Evolutionary conservation across 768 basidiomycete genomes (phyloP).

Genomic region (Thelephora ganbajun): DNA sequence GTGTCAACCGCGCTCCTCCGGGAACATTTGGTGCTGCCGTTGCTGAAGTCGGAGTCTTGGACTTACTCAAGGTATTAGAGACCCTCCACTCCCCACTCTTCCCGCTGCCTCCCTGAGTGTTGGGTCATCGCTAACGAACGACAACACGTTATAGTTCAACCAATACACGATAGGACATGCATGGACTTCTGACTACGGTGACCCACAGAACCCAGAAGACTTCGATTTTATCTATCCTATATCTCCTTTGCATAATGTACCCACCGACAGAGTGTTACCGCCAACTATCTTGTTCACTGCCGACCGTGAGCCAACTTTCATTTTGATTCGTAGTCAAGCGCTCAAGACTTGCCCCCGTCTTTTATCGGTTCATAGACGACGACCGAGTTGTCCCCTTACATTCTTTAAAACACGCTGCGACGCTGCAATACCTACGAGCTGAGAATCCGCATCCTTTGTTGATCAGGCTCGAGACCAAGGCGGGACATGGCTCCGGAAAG

Average conservation of each 20-base stretch:
- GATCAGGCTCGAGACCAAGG: constrained; percentile 65
- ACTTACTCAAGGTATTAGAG: constrained; percentile 51
- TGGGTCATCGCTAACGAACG: background rate
- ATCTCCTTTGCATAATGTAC: constrained; percentile 74
- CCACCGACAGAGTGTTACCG: constrained; percentile 43
- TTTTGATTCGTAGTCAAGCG: no score
- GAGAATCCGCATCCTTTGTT: constrained; percentile 62
- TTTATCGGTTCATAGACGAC: constrained; percentile 38
- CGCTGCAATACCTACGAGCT: constrained; percentile 52
- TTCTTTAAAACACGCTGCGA: constrained; percentile 73
- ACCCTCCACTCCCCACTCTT: background rate
- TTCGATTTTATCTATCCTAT: constrained; percentile 77
- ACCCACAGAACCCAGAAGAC: constrained; percentile 59
- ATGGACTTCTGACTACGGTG: constrained; percentile 72
- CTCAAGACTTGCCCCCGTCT: background rate
- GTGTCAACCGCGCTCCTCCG: constrained; percentile 64
- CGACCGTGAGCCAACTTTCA: constrained; percentile 40
- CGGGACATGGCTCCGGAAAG: constrained; percentile 73
- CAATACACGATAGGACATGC: constrained; percentile 34
- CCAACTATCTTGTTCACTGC: constrained; percentile 70
- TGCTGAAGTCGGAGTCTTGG: constrained; percentile 72
- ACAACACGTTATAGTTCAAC: background rate
- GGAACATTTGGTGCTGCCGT: constrained; percentile 66
- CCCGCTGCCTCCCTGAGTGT: background rate
- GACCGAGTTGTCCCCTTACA: constrained; percentile 82